Evolutionary conservation across 2,329 filamentous ascomycete genomes (phyloP), one percentile per base, ranked within the genome.

Genomic region (Penicillium sp.): DNA sequence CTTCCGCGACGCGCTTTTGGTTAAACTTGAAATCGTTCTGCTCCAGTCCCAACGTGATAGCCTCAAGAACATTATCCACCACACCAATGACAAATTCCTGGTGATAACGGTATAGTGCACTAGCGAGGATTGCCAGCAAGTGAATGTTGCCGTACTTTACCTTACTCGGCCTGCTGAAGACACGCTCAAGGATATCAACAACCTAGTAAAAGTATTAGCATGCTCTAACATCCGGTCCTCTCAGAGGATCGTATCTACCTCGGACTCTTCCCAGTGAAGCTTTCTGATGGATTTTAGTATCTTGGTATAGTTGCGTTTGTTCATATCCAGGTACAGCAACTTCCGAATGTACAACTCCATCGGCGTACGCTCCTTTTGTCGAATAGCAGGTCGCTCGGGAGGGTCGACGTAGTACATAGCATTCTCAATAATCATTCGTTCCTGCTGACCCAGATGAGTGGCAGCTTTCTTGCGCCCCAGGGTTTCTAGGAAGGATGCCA

Each of bases 61-160:
- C 88, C 72, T 99, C 95, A 16, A 97, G 80, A 5, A 97, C 77
- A 61, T 93, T 91, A 70, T 99, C 94, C 61, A 99, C 90, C 48
- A 97, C 86, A n/a, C 84, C 84, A 56, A 96, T 88, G 18, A 92
- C 89, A 66, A 99, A 99, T 11, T 87, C 86, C 57, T 92, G 89
- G 63, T 99, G 94, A 65, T 97, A 95, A 14, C 92, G 87, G 68
- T 95, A 92, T 43, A 99, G 80, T 1, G 91, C 90, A 59, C 91
- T 90, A 40, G 96, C 83, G 24, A 97, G 84, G 57, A 96, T 93
- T 2, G 92, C 91, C 51, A 99, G 83, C 51, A 97, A 83, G 71
- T 97, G 91, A 62, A 99, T 91, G 68, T 96, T 97, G 67, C 92
- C 92, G 74, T 95, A 99, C 72, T 96, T 97, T 74, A 99, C 91